phyloP scores from a whole-genome alignment of 805 yeast genomes.

The Candida sakaeoensis region DNA sequence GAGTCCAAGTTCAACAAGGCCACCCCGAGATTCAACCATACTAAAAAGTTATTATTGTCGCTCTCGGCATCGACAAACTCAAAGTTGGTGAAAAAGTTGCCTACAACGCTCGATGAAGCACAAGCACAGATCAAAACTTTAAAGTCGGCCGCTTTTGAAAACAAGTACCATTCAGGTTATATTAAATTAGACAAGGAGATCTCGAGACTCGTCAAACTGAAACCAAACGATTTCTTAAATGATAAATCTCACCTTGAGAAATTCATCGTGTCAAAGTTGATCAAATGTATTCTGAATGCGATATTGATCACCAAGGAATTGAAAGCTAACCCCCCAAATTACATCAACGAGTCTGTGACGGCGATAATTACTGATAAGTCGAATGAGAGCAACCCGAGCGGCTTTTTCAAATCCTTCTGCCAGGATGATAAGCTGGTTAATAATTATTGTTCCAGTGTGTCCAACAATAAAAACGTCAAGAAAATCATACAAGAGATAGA shows the following conservation, averaged over 20 bases:
- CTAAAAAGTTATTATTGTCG: conserved; percentile 45
- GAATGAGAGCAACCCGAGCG: conserved; percentile 40
- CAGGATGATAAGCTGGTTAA: conserved; percentile 40
- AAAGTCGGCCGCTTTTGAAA: conserved; percentile 42
- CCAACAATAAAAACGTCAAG: conserved; percentile 43
- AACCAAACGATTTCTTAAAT: conserved; percentile 18
- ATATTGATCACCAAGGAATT: conserved; percentile 28
- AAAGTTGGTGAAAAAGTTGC: conserved; percentile 39
- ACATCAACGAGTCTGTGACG: conserved; percentile 27
- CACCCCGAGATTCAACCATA: conserved; percentile 46
- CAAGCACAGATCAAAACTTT: conserved; percentile 40
- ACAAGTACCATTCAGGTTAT: conserved; percentile 46
- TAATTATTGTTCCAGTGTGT: conserved; percentile 44
- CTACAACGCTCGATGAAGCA: conserved; percentile 42
- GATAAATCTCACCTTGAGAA: conserved; percentile 16
- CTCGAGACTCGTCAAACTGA: conserved; percentile 14
- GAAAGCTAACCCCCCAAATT: conserved; percentile 31
- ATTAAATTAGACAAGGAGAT: conserved; percentile 40
- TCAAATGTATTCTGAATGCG: conserved; percentile 23
- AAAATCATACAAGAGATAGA: conserved; percentile 34
- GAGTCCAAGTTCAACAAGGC: conserved; percentile 45
- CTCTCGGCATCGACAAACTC: conserved; percentile 28
- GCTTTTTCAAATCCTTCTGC: conserved; percentile 40
- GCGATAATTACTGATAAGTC: conserved; percentile 24
- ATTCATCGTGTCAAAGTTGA: conserved; percentile 30